A percentile compares a stretch with the other conserved stretches of the same genome.
Evolutionary conservation across 2,329 filamentous ascomycete genomes (phyloP).

Genomic region (Fusarium temperatum): DNA sequence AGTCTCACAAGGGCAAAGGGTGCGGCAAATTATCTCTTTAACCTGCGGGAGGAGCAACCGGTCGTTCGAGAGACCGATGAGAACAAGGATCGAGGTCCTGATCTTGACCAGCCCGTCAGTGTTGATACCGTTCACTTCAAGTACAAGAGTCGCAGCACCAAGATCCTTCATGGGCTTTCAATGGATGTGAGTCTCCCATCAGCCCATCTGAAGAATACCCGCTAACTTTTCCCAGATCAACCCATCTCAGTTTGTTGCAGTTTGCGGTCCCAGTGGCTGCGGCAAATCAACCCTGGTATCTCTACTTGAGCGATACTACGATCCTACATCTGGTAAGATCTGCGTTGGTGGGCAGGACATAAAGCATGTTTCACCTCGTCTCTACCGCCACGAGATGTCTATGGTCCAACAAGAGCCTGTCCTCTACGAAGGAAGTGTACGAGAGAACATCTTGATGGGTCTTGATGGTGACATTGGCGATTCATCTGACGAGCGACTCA

Average conservation of each 20-base stretch:
- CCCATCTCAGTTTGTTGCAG: slow-evolving; percentile 55
- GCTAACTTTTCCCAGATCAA: slow-evolving; percentile 29
- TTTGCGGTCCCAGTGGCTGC: slow-evolving; percentile 66
- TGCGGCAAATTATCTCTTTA: slow-evolving; percentile 56
- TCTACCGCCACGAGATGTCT: slow-evolving; percentile 47
- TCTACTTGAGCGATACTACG: slow-evolving; percentile 57
- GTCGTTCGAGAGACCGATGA: slow-evolving; percentile 49
- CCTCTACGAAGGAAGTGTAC: slow-evolving; percentile 59
- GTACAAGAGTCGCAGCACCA: slow-evolving; percentile 9
- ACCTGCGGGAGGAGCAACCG: slow-evolving; percentile 48
- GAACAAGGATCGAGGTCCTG: slow-evolving; percentile 43
- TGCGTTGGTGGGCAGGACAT: slow-evolving; percentile 42
- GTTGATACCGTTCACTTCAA: slow-evolving; percentile 14
- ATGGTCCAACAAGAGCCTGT: slow-evolving; percentile 54
- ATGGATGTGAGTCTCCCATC: not conserved
- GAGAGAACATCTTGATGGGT: slow-evolving; percentile 63
- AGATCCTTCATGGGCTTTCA: slow-evolving; percentile 7
- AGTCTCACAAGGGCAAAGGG: slow-evolving; percentile 56
- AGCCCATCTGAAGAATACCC: slow-evolving; percentile 21
- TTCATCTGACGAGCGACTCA: slow-evolving; percentile 42
- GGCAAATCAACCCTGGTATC: slow-evolving; percentile 69
- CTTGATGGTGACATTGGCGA: slow-evolving; percentile 29
- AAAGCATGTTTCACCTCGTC: slow-evolving; percentile 33
- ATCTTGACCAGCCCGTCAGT: slow-evolving; percentile 20
- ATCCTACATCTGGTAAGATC: slow-evolving; percentile 46